Evolutionary conservation across 2,329 filamentous ascomycete species (phyloP), one percentile per base, ranked within the genome.

Genomic region (Verticillium isaacii): DNA sequence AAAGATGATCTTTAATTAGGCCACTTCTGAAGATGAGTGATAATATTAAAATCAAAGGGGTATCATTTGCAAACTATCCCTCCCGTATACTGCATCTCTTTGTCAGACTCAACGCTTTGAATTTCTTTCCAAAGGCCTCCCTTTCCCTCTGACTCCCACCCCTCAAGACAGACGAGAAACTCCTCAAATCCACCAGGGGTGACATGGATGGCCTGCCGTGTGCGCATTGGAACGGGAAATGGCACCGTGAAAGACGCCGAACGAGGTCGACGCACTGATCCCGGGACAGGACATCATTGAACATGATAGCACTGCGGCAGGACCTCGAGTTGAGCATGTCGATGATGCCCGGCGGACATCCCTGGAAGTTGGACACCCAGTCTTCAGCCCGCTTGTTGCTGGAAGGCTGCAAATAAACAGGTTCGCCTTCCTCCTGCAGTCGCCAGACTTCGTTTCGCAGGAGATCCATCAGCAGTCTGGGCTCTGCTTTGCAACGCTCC

Each of bases 231-330:
- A 95, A 95, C 0, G 92, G 91, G 64, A 94, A 91, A 0, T 79
- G 80, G 66, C 89, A 93, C 0, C 68, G 70, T 0, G 83, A 81
- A n/a, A 95, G 75, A 3, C 79, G 79, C 1, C 60, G 63, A 0
- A 94, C 72, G 37, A 95, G 73, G 0, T 73, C 70, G 11, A 75
- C 66, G 67, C 91, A 94, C 65, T 92, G 81, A 0, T 79, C 73
- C 0, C 71, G 65, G 0, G 79, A 80, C 8, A 95, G 75, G 6
- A 76, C 70, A 68, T 96, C 92, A 67, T 94, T 94, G 75, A 96
- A 96, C 90, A 93, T 94, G 71, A 95, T 87, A 2, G 92, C 90
- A 39, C 89, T 91, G 60, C 90, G 82, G 69, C 91, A 95, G 1
- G 91, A 86, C 61, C 89, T 83, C 0, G 90, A 93, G 69, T 92